Base-by-base conservation (phyloP, 768 basidiomycete species). In the Tulasnella sp. region DNA sequence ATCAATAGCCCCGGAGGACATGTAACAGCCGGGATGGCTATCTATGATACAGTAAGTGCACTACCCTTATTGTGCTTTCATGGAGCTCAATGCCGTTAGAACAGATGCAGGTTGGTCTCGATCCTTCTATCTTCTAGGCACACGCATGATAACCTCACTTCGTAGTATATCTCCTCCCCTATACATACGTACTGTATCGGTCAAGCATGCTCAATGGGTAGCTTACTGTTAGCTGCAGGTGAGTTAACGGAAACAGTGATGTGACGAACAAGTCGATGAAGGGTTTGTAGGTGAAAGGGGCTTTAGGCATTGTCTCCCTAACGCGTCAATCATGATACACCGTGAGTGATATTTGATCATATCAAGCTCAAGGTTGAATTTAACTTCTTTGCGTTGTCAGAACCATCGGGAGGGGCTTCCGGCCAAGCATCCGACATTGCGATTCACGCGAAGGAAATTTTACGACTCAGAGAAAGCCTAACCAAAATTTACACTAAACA, bases 301-400 rank as follows among this genome's bases (percentile, higher is more conserved):
- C 31, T 89, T 92, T 64, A 74, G 93, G 27, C 90, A 90, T 63
- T 84, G 84, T 59, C 74, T 98, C 53, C 89, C 90, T 10, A 86
- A 96, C 63, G 83, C 90, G 16, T 88, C 84, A 62, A 89, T 98
- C 61, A 98, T 98, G 93, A 96, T 98, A 49, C 93, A 98, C 65
- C 93, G 92, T 93, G 63, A 61, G 78, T 64, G 3, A 4, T 40
- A 10, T 1, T 16, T 45, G 2, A 13, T 27, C 10, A 15, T 44
- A 32, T 56, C 29, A 54, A 53, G 57, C 45, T 56, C 54, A 37
- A 48, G 19, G 55, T n/a, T 49, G 37, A 42, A 53, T 47, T 15
- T 43, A 34, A 12, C 1, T 13, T 43, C 39, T 53, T 35, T 40
- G 44, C 45, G 40, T 56, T 49, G 45, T 42, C 44, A 95, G 92